These are phyloP conservation scores for Hanseniaspora gamundiae DNA, from an alignment of 1,139 yeast genomes.

Conservation along the genomic window DNA sequence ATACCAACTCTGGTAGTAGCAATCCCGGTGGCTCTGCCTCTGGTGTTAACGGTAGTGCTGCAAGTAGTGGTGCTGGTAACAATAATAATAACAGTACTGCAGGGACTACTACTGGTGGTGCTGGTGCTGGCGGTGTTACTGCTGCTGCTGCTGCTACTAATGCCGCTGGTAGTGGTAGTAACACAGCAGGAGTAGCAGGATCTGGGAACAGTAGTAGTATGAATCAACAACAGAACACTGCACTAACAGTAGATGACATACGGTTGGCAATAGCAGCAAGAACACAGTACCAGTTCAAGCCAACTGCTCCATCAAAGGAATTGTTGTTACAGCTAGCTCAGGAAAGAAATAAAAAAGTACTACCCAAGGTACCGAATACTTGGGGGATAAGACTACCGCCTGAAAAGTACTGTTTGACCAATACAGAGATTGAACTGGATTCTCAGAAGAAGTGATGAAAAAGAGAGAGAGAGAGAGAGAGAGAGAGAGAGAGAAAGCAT, in stretches of 20 bases:
- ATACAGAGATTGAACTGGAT: constrained; percentile 57
- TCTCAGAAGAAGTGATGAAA: constrained; percentile 16
- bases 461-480: too few relatives aligned
- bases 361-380: constrained; percentile 84
- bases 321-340: constrained; percentile 79
- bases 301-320: constrained; percentile 86
- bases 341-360: constrained; percentile 77
- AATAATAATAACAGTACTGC: too few relatives aligned
- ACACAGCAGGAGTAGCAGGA: constrained; percentile 23
- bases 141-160: constrained; percentile 3
- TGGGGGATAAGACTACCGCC: constrained; percentile 96
- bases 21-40: too few relatives aligned
- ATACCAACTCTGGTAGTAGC: too few relatives aligned
- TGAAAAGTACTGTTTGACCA: constrained; percentile 89
- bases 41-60: constrained; percentile 6
- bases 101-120: constrained; percentile 11
- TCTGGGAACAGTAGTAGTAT: too few relatives aligned
- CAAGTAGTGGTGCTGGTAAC: constrained; percentile 1
- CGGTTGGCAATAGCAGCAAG: constrained; percentile 88
- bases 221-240: background rate
- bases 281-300: constrained; percentile 89
- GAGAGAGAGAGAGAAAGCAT: too few relatives aligned
- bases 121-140: background rate
- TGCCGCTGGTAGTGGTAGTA: too few relatives aligned
- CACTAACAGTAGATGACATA: constrained; percentile 72